phyloP scores from a whole-genome alignment of 352 stramenopile genomes.

The Pythium insidiosum region DNA sequence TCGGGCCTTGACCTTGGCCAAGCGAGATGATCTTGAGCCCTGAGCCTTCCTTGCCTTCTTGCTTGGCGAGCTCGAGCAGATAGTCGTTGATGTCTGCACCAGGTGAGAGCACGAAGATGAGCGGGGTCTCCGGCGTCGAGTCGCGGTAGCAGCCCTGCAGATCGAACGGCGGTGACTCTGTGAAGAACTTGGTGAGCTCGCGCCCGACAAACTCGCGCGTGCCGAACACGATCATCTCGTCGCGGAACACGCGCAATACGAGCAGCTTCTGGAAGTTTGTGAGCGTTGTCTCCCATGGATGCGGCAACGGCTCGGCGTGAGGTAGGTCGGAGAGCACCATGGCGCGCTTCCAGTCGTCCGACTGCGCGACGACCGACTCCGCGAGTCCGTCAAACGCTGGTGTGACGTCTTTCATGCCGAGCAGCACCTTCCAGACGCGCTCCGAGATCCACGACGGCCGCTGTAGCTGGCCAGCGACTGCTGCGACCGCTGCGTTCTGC shows the following conservation, averaged over 20 bases:
- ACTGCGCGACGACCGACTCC: conserved; percentile 30
- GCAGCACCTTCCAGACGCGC: conserved; percentile 62
- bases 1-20: conserved; percentile 90
- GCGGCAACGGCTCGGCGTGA: conserved; percentile 61
- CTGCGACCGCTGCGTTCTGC: conserved; percentile 23
- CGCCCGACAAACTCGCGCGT: conserved; percentile 78
- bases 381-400: conserved; percentile 38
- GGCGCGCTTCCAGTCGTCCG: conserved; percentile 60
- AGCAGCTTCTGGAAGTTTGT: conserved; percentile 88
- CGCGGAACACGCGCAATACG: conserved; percentile 82
- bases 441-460: conserved; percentile 70
- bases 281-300: conserved; percentile 60
- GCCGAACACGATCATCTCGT: conserved; percentile 88
- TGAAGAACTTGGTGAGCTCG: conserved; percentile 81
- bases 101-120: conserved; percentile 92
- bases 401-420: conserved; percentile 62
- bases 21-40: conserved; percentile 91
- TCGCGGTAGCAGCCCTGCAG: conserved; percentile 89
- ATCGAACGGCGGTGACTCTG: conserved; percentile 89
- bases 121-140: conserved; percentile 83
- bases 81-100: conserved; percentile 94
- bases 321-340: conserved; percentile 77
- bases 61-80: conserved; percentile 84
- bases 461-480: conserved; percentile 19
- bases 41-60: conserved; percentile 83